Evolutionary conservation across 1,139 yeast species (phyloP).

Genomic region (Lodderomyces pseudojiufengensis): DNA sequence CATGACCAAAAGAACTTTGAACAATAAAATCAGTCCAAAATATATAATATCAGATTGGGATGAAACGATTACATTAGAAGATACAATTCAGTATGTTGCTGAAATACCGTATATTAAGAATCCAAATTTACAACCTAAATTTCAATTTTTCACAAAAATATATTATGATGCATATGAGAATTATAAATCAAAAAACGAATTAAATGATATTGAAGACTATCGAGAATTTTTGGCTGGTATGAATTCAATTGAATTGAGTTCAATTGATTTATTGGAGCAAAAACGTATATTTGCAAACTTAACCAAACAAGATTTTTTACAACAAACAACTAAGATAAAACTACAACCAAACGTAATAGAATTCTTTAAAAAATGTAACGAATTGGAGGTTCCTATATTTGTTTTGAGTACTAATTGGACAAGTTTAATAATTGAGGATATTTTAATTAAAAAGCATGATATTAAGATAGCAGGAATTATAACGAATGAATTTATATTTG

Average conservation of each 20-base stretch:
- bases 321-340: conserved; percentile 34
- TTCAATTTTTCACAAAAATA: conserved; percentile 42
- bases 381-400: conserved; percentile 31
- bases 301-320: conserved; percentile 23
- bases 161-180: conserved; percentile 39
- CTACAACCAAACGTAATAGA: conserved; percentile 44
- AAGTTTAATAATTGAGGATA: conserved; percentile 43
- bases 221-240: conserved; percentile 43
- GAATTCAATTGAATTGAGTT: conserved; percentile 45
- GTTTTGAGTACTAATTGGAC: conserved; percentile 71
- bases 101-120: conserved; percentile 44
- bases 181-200: conserved; percentile 22
- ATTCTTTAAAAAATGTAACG: conserved; percentile 26
- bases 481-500: conserved; percentile 51
- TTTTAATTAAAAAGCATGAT: conserved; percentile 16
- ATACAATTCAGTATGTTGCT: conserved; percentile 54
- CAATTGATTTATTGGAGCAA: conserved; percentile 44
- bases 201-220: conserved; percentile 28
- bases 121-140: conserved; percentile 35
- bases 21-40: conserved; percentile 5
- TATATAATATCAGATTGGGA: conserved; percentile 61
- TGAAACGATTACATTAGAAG: conserved; percentile 59
- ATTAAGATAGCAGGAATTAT: conserved; percentile 16
- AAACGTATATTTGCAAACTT: conserved; percentile 46
- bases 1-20: background rate